These are phyloP conservation scores for Leptomonas pyrrhocoris DNA, from an alignment of 208 protist species.

Conservation along the genomic window DNA sequence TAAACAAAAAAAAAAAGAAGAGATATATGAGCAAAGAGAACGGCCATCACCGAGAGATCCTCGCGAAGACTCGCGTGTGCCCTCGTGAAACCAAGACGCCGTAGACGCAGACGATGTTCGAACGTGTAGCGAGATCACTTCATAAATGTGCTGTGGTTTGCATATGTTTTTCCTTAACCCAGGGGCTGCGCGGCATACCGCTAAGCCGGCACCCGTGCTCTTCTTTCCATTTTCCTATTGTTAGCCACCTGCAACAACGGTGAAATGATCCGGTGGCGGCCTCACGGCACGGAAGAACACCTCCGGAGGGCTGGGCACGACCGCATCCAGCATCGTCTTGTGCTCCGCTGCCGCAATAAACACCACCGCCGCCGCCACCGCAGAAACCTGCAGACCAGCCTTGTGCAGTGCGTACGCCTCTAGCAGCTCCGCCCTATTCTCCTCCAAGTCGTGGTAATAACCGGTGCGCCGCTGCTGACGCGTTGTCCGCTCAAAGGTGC, in stretches of 20 bases:
- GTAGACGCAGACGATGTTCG: too few species aligned
- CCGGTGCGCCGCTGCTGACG: slow-evolving; percentile 47
- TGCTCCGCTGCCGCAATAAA: slow-evolving; percentile 59
- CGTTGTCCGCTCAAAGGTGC: slow-evolving; percentile 59
- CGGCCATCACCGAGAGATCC: background rate
- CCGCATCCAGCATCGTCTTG: slow-evolving; percentile 45
- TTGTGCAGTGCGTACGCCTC: slow-evolving; percentile 49
- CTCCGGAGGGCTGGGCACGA: slow-evolving; percentile 50
- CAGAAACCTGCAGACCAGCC: slow-evolving; percentile 52
- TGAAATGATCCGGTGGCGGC: slow-evolving; percentile 67
- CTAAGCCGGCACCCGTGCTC: background rate
- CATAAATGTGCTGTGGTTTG: too few species aligned
- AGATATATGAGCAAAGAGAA: background rate
- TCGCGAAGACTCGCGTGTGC: too few species aligned
- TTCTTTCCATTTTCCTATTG: background rate
- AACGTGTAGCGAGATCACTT: too few species aligned
- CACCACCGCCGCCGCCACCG: slow-evolving; percentile 60
- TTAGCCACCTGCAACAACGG: slow-evolving; percentile 60
- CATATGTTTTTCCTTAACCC: too few species aligned
- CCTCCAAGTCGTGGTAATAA: slow-evolving; percentile 69
- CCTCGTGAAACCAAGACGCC: too few species aligned
- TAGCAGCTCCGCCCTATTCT: slow-evolving; percentile 43
- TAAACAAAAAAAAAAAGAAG: background rate
- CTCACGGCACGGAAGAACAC: slow-evolving; percentile 51
- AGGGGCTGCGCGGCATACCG: too few species aligned